Percentiles rank a stretch among this genome's conserved stretches.
These are phyloP conservation scores for Tetrastigma voinierianum DNA, from an alignment of 164 flowering plant genomes.

Conservation along the genomic window DNA sequence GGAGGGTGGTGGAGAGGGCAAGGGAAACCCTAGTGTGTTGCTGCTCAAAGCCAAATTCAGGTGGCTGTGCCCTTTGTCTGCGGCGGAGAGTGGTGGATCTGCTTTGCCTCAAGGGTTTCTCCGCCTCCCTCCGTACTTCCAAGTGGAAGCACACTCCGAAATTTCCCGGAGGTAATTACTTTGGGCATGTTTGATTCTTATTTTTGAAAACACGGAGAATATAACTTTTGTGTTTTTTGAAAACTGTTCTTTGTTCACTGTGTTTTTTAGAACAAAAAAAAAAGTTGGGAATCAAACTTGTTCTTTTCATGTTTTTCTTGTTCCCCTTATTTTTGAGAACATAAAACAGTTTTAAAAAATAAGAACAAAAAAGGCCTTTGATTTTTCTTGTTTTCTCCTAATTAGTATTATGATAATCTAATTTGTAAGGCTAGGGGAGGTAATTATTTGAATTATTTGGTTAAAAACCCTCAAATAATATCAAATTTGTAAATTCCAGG, in stretches of 20 bases:
- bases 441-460: too few relatives aligned
- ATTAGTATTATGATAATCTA: not conserved
- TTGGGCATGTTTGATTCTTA: not conserved
- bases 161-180: slow-evolving; percentile 17
- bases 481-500: too few relatives aligned
- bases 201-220: not conserved
- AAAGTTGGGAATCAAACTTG: too few relatives aligned
- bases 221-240: too few relatives aligned
- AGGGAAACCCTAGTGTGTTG: slow-evolving; percentile 8
- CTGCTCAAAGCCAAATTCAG: slow-evolving; percentile 11
- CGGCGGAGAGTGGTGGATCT: slow-evolving; percentile 12
- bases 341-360: too few relatives aligned
- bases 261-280: too few relatives aligned
- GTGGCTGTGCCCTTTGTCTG: slow-evolving; percentile 15
- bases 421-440: too few relatives aligned
- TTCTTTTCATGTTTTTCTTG: too few relatives aligned
- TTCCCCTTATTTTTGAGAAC: too few relatives aligned
- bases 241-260: too few relatives aligned
- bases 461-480: too few relatives aligned
- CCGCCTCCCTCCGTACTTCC: slow-evolving; percentile 19
- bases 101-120: slow-evolving; percentile 22
- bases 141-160: slow-evolving; percentile 22
- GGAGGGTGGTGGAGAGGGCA: slow-evolving; percentile 9
- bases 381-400: not conserved
- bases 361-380: too few relatives aligned